A percentile compares a stretch with the other conserved stretches of the same genome.
Evolutionary conservation across 2,329 filamentous ascomycete genomes (phyloP).

Genomic region (Metarhizium robertsii): DNA sequence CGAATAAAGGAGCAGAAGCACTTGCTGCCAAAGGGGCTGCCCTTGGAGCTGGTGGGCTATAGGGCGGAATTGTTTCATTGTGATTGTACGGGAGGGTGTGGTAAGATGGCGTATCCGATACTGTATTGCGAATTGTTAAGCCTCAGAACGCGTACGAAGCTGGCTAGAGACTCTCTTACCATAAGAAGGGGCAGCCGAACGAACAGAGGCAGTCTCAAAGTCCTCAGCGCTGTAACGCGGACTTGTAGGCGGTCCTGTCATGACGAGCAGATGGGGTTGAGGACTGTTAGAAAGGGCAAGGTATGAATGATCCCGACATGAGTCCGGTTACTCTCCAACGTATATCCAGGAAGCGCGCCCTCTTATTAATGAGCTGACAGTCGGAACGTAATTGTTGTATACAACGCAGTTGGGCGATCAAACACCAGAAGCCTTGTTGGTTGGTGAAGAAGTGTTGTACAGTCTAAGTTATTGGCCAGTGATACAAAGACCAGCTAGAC

Average conservation of each 20-base stretch:
- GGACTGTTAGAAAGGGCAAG: not conserved
- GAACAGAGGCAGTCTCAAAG: conserved; percentile 59
- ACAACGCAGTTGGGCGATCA: not conserved
- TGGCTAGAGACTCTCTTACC: conserved; percentile 30
- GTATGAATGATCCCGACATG: not conserved
- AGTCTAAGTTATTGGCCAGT: conserved; percentile 10
- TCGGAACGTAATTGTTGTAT: no score
- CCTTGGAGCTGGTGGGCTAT: conserved; percentile 27
- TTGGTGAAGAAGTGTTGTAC: not conserved
- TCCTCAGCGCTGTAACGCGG: conserved; percentile 39
- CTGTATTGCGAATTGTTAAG: conserved; percentile 26
- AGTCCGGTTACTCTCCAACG: not conserved
- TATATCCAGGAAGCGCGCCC: not conserved
- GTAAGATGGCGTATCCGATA: conserved; percentile 57
- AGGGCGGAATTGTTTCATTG: conserved; percentile 38
- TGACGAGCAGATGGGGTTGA: conserved; percentile 13
- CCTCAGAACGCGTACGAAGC: not conserved
- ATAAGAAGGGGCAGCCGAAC: conserved; percentile 60
- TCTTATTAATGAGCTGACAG: no score
- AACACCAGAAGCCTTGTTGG: not conserved
- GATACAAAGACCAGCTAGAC: not conserved
- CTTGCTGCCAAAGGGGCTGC: conserved; percentile 3
- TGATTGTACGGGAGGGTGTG: conserved; percentile 42
- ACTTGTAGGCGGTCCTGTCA: conserved; percentile 21
- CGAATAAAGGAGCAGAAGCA: conserved; percentile 2